Base-by-base conservation (phyloP, 2,329 filamentous ascomycete species). In the Exophiala calicioides region DNA sequence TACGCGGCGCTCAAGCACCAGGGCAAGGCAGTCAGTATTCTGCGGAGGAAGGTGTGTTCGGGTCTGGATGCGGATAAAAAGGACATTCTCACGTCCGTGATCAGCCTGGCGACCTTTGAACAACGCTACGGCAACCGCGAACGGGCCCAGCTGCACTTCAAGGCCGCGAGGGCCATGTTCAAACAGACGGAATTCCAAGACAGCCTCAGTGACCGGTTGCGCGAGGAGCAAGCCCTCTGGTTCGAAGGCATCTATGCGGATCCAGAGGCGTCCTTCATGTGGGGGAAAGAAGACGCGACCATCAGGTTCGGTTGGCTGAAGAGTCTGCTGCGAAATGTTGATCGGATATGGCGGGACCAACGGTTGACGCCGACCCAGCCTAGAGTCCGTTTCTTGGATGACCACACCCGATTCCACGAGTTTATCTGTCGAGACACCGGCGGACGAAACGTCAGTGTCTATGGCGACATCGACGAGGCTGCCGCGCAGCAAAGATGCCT, bases 171-270 rank as follows among this genome's bases (percentile, higher is more conserved):
- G 27, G 44, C 47, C 6, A 46, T 52, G 16, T 33, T 52, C 15
- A 46, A 31, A 27, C 48, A 44, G 33, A 41, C 47, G 18, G 48
- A 44, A 8, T 31, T 52, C 19, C 36, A 38, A 19, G 37, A 21
- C 3, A 44, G 48, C 5, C 20, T 52, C 6, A 26, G 44, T 15
- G 48, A 47, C 18, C 48, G 48, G 8, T 34, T 52, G 12, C 30
- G 48, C 20, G 48, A 52, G 39, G 48, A 52, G 42, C 48, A 52
- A 30, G 48, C 48, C 2, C 35, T 52, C 9, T 52, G 48, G 48
- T 52, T 52, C 34, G 48, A 52, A 18, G 48, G 48, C 4, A 44
- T 52, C 44, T 52, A 52, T 40, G 29, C 20, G 18, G 48, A 52
- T 13, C 43, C 48, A 6, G 24, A 42, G 19, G 48, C 48, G 12